Conservation (phyloP, 768 basidiomycete species). For the Amanita inopinata region DNA sequence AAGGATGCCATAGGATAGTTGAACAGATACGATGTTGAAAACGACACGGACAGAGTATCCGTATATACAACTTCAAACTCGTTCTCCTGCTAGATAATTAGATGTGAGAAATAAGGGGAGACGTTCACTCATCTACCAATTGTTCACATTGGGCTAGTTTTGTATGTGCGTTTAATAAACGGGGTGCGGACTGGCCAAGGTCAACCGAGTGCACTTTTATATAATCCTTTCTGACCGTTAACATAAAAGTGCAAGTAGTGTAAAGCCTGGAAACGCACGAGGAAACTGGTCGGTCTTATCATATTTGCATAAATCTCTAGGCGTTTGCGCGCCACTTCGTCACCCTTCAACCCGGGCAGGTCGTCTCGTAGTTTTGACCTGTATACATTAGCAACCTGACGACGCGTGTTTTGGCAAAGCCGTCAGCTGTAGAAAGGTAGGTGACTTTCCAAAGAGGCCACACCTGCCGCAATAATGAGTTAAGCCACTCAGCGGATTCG, state of each 20-base stretch:
- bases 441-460: slow-evolving; percentile 10
- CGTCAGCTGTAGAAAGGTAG: background rate
- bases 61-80: slow-evolving; percentile 80
- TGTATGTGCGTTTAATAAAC: slow-evolving; percentile 60
- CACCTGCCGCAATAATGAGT: slow-evolving; percentile 76
- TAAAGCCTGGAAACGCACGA: slow-evolving; percentile 35
- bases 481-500: slow-evolving; percentile 91
- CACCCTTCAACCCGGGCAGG: slow-evolving; percentile 60
- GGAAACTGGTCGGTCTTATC: slow-evolving; percentile 56
- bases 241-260: slow-evolving; percentile 2
- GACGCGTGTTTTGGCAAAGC: background rate
- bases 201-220: slow-evolving; percentile 81
- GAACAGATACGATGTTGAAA: slow-evolving; percentile 75
- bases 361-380: slow-evolving; percentile 69
- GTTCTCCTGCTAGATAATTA: slow-evolving; percentile 42
- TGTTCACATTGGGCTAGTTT: slow-evolving; percentile 11
- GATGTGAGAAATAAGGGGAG: slow-evolving; percentile 2
- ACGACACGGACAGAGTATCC: slow-evolving; percentile 75
- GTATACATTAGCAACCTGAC: slow-evolving; percentile 63
- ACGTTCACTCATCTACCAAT: slow-evolving; percentile 13
- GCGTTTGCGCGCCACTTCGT: slow-evolving; percentile 70
- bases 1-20: slow-evolving; percentile 80
- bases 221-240: slow-evolving; percentile 47
- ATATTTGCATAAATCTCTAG: slow-evolving; percentile 79
- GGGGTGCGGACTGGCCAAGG: slow-evolving; percentile 74